phyloP scores from a whole-genome alignment of 2,329 filamentous ascomycete genomes.

The Cyanodermella asteris region DNA sequence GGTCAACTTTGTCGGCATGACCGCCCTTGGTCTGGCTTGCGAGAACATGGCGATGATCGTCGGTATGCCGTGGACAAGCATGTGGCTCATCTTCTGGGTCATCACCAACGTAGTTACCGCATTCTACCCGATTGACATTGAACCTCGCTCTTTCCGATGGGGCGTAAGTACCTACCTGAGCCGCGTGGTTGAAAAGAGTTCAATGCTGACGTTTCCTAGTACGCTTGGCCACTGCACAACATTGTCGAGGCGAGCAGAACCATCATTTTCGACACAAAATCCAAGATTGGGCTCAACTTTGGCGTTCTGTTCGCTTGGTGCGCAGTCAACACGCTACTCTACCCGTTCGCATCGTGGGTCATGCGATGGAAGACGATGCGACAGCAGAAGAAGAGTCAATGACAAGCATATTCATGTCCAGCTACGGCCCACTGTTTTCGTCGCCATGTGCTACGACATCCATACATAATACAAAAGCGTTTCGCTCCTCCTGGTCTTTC shows the following conservation, averaged over 20 bases:
- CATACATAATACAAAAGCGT: too few relatives aligned
- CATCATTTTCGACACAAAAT: conserved; percentile 39
- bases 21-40: conserved; percentile 37
- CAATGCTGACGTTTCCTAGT: background rate
- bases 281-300: conserved; percentile 36
- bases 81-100: conserved; percentile 48
- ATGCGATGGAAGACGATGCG: conserved; percentile 21
- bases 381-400: conserved; percentile 7
- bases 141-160: conserved; percentile 37
- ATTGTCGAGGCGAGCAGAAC: conserved; percentile 36
- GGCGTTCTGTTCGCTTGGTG: conserved; percentile 37
- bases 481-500: too few relatives aligned
- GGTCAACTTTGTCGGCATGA: conserved; percentile 41
- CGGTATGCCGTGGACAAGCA: conserved; percentile 35
- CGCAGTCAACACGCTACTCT: conserved; percentile 29
- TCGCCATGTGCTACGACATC: too few relatives aligned
- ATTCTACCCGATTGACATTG: conserved; percentile 38
- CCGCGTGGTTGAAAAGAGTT: background rate
- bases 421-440: too few relatives aligned
- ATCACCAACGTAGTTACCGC: conserved; percentile 40
- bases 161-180: background rate
- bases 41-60: conserved; percentile 44
- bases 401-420: too few relatives aligned
- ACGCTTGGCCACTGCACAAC: too few relatives aligned
- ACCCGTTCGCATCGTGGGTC: conserved; percentile 26